Evolutionary conservation across 495 filamentous ascomycete species (phyloP).

Genomic region (Penicillium lagena): DNA sequence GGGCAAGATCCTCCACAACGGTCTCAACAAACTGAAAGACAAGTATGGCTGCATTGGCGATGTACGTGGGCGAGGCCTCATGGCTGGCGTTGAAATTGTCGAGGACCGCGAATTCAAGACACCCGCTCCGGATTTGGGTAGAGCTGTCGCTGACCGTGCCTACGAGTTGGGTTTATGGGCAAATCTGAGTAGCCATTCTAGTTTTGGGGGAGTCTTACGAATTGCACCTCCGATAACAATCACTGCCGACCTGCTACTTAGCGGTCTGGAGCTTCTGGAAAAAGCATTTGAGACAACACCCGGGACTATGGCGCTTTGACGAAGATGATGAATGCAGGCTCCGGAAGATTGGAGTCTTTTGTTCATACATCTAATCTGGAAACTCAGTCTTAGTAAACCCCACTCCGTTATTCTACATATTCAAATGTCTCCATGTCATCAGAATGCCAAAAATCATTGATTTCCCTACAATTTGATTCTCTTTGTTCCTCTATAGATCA

Average conservation of each 20-base stretch:
- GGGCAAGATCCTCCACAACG: slow-evolving; percentile 3
- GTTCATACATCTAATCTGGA: too few relatives aligned
- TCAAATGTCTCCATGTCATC: too few relatives aligned
- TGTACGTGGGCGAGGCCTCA: slow-evolving; percentile 7
- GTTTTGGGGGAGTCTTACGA: slow-evolving; percentile 9
- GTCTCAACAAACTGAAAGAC: slow-evolving; percentile 1
- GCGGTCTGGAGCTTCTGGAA: slow-evolving; percentile 7
- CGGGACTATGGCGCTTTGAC: slow-evolving; percentile 1
- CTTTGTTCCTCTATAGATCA: too few relatives aligned
- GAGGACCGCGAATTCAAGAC: slow-evolving; percentile 3
- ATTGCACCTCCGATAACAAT: slow-evolving; percentile 11
- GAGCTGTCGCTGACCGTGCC: slow-evolving; percentile 8
- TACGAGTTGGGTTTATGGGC: slow-evolving; percentile 13
- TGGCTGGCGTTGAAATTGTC: slow-evolving; percentile 10
- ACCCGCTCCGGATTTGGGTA: slow-evolving; percentile 6
- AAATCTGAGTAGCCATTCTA: slow-evolving; percentile 12
- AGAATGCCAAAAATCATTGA: too few relatives aligned
- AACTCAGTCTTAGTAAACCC: too few relatives aligned
- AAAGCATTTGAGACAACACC: slow-evolving; percentile 8
- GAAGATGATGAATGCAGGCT: too few relatives aligned
- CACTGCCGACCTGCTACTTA: slow-evolving; percentile 1
- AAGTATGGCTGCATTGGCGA: slow-evolving; percentile 9
- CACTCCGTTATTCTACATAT: too few relatives aligned
- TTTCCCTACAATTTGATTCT: too few relatives aligned
- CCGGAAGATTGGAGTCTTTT: too few relatives aligned